phyloP scores from a whole-genome alignment of 2,329 filamentous ascomycete genomes.

The Talaromyces piceae region DNA sequence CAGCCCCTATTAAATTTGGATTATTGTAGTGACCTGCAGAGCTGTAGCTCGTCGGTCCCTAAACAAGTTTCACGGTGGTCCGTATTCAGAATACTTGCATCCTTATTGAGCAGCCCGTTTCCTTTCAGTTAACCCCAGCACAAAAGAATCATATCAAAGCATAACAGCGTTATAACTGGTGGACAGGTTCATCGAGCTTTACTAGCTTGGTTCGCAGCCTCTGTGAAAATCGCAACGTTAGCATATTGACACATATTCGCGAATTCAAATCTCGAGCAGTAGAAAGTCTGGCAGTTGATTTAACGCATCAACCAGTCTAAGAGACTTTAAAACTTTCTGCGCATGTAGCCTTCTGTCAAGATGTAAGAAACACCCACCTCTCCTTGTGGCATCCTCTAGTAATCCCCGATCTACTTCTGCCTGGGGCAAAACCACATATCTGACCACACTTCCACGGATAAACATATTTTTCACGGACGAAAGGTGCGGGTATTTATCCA shows the following conservation, averaged over 20 bases:
- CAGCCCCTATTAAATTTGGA: too few species aligned
- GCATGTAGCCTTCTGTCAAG: neutral
- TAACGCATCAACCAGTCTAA: neutral
- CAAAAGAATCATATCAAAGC: slow-evolving; percentile 10
- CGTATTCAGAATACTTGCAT: neutral
- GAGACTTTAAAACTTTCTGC: neutral
- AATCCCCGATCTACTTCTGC: slow-evolving; percentile 76
- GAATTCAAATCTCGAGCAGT: neutral
- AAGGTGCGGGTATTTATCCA: slow-evolving; percentile 90
- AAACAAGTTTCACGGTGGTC: neutral
- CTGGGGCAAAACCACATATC: slow-evolving; percentile 83
- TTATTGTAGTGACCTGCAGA: too few species aligned
- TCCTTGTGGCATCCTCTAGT: slow-evolving; percentile 82
- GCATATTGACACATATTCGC: neutral
- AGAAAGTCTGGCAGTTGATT: neutral
- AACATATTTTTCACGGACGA: slow-evolving; percentile 92
- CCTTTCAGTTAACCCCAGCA: neutral
- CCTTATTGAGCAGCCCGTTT: neutral
- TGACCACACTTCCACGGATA: slow-evolving; percentile 84
- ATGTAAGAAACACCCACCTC: slow-evolving; percentile 49
- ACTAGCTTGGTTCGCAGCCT: slow-evolving; percentile 44
- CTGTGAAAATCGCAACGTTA: slow-evolving; percentile 24
- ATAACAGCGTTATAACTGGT: slow-evolving; percentile 13
- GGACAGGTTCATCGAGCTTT: slow-evolving; percentile 36
- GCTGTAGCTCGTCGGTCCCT: too few species aligned